Evolutionary conservation across 202 grass and related monocot species (phyloP).

Genomic region (Digitaria exilis): DNA sequence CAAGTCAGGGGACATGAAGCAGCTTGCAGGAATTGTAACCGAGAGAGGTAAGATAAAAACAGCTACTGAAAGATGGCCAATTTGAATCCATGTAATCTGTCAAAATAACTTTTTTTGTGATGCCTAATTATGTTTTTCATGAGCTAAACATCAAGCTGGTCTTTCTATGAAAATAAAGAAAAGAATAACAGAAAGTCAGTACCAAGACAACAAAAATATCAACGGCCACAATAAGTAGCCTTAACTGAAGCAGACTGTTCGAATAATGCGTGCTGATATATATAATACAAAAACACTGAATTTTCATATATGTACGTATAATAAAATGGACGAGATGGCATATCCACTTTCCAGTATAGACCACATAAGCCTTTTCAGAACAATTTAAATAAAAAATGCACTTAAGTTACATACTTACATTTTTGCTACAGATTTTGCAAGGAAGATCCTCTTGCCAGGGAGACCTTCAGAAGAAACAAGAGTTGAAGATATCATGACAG

Average conservation of each 20-base stretch:
- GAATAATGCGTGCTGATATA: neutral
- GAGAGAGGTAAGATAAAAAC: constrained; percentile 71
- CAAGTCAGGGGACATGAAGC: constrained; percentile 72
- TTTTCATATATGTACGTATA: neutral
- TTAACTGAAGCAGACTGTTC: neutral
- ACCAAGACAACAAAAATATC: neutral
- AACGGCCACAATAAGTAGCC: neutral
- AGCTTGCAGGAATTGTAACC: constrained; percentile 81
- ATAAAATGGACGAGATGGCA: neutral
- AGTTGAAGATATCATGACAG: constrained; percentile 88
- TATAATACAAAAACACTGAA: neutral
- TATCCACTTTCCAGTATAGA: neutral
- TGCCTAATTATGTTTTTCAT: no score
- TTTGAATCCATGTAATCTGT: neutral
- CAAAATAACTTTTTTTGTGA: neutral
- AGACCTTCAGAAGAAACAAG: constrained; percentile 61
- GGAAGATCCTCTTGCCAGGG: constrained; percentile 74
- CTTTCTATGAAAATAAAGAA: neutral
- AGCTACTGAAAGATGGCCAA: neutral
- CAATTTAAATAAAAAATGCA: neutral
- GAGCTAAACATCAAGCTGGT: neutral
- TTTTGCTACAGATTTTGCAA: constrained; percentile 69
- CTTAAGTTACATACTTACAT: neutral
- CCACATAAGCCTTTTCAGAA: neutral
- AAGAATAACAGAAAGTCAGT: neutral